Percentiles rank a stretch among this genome's conserved stretches.
Evolutionary conservation across 306 rosid genomes (phyloP).

Genomic region (Vigna trinervia): DNA sequence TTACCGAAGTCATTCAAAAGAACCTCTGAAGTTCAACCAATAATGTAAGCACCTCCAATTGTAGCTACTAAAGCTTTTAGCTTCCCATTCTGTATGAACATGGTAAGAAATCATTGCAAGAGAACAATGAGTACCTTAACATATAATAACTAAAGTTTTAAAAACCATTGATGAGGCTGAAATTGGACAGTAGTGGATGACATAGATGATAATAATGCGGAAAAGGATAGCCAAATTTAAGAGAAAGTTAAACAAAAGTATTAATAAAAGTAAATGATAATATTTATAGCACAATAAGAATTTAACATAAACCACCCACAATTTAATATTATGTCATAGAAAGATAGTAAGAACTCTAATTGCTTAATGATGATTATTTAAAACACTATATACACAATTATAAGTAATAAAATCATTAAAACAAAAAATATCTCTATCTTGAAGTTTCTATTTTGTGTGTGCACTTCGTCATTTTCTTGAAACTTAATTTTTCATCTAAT

Average conservation of each 20-base stretch:
- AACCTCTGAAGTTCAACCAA: slow-evolving; percentile 71
- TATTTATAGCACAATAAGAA: too few species aligned
- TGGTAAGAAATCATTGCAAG: slow-evolving; percentile 21
- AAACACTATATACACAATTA: too few species aligned
- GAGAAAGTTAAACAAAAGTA: neutral
- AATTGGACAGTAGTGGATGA: neutral
- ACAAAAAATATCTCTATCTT: too few species aligned
- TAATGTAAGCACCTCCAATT: slow-evolving; percentile 74
- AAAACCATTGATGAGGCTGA: neutral
- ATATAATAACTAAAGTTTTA: neutral
- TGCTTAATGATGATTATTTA: too few species aligned
- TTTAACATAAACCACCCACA: too few species aligned
- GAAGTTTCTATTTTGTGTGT: too few species aligned
- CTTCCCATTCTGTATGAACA: slow-evolving; percentile 57
- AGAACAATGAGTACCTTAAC: slow-evolving; percentile 15
- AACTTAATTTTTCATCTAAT: too few species aligned
- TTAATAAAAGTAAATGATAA: too few species aligned
- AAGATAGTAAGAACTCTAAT: too few species aligned
- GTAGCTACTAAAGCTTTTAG: slow-evolving; percentile 81
- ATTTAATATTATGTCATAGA: too few species aligned
- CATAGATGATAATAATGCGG: neutral
- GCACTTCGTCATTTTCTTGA: too few species aligned
- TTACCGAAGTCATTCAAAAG: slow-evolving; percentile 67
- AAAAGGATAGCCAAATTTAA: slow-evolving; percentile 17
- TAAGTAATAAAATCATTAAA: too few species aligned